These are phyloP conservation scores for Camillea tinctor DNA, from an alignment of 2,329 filamentous ascomycete genomes.

Conservation along the genomic window DNA sequence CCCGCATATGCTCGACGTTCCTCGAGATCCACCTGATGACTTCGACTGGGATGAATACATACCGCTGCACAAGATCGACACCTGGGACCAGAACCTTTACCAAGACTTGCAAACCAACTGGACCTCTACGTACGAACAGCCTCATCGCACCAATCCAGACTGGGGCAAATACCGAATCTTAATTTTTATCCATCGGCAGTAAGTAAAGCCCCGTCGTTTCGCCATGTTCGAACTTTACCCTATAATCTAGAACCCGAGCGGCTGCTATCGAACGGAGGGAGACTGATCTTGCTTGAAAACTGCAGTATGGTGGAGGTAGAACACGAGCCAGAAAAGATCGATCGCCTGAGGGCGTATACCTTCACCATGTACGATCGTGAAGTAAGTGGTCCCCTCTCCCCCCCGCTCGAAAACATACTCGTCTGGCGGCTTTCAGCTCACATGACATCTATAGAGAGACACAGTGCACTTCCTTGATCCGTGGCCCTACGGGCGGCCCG, in stretches of 20 bases:
- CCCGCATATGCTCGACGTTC: background rate
- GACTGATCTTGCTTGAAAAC: background rate
- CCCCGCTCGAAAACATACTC: too few relatives aligned
- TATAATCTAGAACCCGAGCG: background rate
- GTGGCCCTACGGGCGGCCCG: background rate
- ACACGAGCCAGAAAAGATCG: background rate
- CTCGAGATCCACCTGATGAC: background rate
- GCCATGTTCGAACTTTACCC: background rate
- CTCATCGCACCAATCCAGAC: background rate
- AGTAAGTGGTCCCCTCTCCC: background rate
- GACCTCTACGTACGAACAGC: background rate
- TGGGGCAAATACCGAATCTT: background rate
- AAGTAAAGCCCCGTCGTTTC: background rate
- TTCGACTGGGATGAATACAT: background rate
- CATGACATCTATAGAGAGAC: background rate
- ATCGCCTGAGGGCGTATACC: background rate
- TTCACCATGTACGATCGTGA: background rate
- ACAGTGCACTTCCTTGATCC: background rate
- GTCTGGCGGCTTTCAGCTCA: background rate
- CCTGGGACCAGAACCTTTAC: too few relatives aligned
- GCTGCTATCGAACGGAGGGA: background rate
- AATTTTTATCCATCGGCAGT: background rate
- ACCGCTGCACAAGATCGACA: background rate
- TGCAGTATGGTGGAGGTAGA: background rate
- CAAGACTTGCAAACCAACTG: too few relatives aligned